phyloP scores from a whole-genome alignment of 129 eudicot species.

The Flaveria robusta region DNA sequence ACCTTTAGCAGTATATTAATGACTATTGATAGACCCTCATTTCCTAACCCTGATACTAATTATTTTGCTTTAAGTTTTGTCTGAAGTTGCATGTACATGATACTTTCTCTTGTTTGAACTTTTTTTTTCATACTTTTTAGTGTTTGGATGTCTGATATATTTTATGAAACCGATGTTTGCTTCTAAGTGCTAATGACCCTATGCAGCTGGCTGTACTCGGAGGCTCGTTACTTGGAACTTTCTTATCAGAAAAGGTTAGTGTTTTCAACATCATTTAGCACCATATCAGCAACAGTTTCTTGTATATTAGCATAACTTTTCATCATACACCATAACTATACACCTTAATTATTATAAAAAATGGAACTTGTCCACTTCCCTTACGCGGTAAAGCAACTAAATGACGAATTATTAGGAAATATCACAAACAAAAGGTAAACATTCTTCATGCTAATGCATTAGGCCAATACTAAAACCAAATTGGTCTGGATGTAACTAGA shows the following conservation, averaged over 20 bases:
- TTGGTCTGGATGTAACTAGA: conserved; percentile 12
- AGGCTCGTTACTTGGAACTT: conserved; percentile 89
- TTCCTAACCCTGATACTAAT: neutral
- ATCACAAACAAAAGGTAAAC: conserved; percentile 2
- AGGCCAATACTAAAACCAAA: conserved; percentile 21
- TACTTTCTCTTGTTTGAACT: neutral
- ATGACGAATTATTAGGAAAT: conserved; percentile 5
- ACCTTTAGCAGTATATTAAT: no score
- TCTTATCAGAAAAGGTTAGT: conserved; percentile 83
- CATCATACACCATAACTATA: conserved; percentile 15
- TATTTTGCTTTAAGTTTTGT: no score
- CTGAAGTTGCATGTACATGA: no score
- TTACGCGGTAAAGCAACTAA: neutral
- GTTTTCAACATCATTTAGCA: neutral
- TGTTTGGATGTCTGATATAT: conserved; percentile 11
- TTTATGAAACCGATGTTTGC: conserved; percentile 15
- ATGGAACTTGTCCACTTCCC: neutral
- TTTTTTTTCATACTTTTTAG: neutral
- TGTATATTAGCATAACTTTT: neutral
- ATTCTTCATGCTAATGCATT: conserved; percentile 23
- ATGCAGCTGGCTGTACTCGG: conserved; percentile 96
- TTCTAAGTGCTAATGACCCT: conserved; percentile 8
- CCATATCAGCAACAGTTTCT: neutral
- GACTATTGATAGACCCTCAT: neutral
- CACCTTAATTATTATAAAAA: neutral